phyloP scores from a whole-genome alignment of 2,329 filamentous ascomycete species.

The Verticillium tricorpus region DNA sequence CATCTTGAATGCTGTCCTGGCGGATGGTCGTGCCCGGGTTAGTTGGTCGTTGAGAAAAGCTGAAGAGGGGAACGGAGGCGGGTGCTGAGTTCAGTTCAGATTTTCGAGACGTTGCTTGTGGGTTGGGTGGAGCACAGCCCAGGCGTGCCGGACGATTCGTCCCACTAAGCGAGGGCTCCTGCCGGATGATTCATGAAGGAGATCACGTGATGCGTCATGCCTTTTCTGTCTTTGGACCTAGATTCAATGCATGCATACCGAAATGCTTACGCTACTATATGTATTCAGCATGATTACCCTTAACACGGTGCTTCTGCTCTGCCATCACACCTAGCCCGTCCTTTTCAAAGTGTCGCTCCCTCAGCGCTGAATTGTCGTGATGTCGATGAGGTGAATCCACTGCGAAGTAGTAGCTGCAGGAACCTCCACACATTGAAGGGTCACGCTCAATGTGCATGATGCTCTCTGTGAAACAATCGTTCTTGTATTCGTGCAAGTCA shows the following conservation, averaged over 20 bases:
- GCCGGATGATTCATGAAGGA: constrained; percentile 20
- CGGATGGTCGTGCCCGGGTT: constrained; percentile 29
- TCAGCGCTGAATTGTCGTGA: no score
- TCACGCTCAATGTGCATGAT: not conserved
- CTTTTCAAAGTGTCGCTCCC: no score
- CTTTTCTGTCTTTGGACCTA: not conserved
- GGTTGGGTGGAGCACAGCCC: constrained; percentile 33
- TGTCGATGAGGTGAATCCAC: no score
- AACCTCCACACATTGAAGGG: no score
- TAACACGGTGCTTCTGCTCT: not conserved
- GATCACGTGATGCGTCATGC: constrained; percentile 2
- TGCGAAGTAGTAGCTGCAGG: no score
- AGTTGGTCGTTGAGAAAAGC: constrained; percentile 25
- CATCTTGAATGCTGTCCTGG: constrained; percentile 32
- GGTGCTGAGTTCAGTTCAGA: constrained; percentile 17
- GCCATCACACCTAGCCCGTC: no score
- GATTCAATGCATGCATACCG: not conserved
- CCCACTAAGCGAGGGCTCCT: constrained; percentile 36
- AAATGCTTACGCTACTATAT: not conserved
- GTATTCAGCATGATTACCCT: not conserved
- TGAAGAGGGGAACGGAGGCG: constrained; percentile 30
- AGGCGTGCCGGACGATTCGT: constrained; percentile 7
- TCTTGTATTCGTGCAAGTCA: not conserved
- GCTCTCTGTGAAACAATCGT: not conserved
- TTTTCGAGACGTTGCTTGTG: constrained; percentile 35